phyloP scores from a whole-genome alignment of 2,329 filamentous ascomycete species.

The Phialophora chinensis region DNA sequence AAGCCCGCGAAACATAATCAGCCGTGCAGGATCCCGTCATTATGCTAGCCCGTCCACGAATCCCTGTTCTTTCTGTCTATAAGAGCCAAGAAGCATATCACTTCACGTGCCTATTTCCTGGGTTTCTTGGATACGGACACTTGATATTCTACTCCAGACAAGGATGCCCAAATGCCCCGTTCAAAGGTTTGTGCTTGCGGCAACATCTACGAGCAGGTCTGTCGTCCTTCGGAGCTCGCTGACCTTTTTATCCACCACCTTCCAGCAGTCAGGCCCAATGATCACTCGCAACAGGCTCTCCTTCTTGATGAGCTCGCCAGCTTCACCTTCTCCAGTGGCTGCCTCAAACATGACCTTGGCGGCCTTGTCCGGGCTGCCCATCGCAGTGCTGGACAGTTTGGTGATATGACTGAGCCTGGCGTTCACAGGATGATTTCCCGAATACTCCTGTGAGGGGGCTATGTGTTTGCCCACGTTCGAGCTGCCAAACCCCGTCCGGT shows the following conservation, averaged over 20 bases:
- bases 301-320: conserved; percentile 45
- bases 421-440: conserved; percentile 26
- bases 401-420: conserved; percentile 17
- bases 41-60: neutral
- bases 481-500: conserved; percentile 54
- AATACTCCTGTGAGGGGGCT: conserved; percentile 24
- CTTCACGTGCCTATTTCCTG: neutral
- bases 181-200: conserved; percentile 32
- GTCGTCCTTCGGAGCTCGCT: conserved; percentile 28
- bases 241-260: conserved; percentile 38
- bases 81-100: neutral
- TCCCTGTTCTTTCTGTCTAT: neutral
- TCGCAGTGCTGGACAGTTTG: conserved; percentile 24
- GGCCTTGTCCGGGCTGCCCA: conserved; percentile 46
- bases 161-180: neutral
- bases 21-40: neutral
- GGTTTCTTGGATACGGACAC: neutral
- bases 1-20: neutral
- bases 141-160: neutral
- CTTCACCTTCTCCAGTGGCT: conserved; percentile 44
- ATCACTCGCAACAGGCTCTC: conserved; percentile 43
- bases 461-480: conserved; percentile 22
- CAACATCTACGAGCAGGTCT: conserved; percentile 26
- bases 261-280: conserved; percentile 48
- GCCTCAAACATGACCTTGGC: conserved; percentile 49